Evolutionary conservation across 139 green algal species (phyloP).

Genomic region (Chlamydomonas sphaeroides): DNA sequence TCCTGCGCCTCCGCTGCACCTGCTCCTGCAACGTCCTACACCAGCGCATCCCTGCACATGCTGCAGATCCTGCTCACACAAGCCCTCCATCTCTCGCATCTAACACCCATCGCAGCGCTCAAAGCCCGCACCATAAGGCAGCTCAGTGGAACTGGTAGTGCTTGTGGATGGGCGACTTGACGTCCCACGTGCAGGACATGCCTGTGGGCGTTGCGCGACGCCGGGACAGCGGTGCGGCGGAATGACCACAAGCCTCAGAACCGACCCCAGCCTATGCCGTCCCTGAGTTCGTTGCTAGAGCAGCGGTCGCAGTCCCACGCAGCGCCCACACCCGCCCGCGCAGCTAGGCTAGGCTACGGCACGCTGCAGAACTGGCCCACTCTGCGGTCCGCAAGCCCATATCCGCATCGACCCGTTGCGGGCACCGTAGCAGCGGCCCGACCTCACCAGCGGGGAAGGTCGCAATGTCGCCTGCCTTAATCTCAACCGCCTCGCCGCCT

Average conservation of each 20-base stretch:
- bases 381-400: background rate
- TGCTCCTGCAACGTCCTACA: no score
- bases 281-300: no score
- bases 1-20: no score
- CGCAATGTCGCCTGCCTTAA: constrained; percentile 66
- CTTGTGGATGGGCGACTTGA: constrained; percentile 68
- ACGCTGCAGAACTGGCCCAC: background rate
- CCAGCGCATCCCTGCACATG: no score
- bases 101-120: no score
- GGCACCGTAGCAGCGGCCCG: background rate
- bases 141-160: constrained; percentile 73
- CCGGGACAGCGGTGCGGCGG: background rate
- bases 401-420: background rate
- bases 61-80: no score
- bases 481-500: constrained; percentile 63
- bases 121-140: no score
- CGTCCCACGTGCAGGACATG: constrained; percentile 69
- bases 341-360: background rate
- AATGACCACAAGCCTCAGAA: background rate
- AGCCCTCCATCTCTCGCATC: no score
- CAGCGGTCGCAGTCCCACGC: background rate
- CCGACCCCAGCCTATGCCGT: background rate
- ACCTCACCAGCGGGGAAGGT: constrained; percentile 68
- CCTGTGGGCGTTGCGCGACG: background rate
- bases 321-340: background rate